Evolutionary conservation across 1,284 basidiomycete species (phyloP), one percentile per base, ranked within the genome.

Genomic region (Apiotrichum montevideense): DNA sequence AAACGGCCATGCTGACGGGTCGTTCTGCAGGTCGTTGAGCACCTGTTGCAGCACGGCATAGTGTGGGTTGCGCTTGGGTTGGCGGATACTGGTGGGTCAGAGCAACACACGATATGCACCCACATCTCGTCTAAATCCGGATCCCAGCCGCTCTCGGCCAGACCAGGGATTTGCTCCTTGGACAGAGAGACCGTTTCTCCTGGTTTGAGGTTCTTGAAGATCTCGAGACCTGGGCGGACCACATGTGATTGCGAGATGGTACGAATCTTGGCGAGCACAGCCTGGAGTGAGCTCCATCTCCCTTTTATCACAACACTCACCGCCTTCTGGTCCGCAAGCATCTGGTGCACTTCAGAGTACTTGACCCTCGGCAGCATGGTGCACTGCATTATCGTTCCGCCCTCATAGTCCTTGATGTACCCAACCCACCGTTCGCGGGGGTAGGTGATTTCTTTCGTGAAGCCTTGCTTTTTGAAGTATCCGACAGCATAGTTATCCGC

Each of bases 321-420:
- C 64, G 94, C 90, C 69, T 91, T 88, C 75, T 98, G 96, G 63
- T 81, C 80, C 2, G 85, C 81, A 49, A 98, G 80, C 67, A 90
- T 85, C 56, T 85, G 85, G 51, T 84, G 82, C 57, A 91, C 91
- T 65, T 89, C 82, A 61, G 96, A 80, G 69, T 98, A 98, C 70
- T 92, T 85, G 62, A 98, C 85, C 67, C 90, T 88, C 32, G 84
- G 86, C 21, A 98, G 78, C 89, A 98, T 89, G 4, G 87, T 88
- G 71, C 96, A 98, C 76, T 96, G 93, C 95, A 98, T 98, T 78
- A 98, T 90, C 46, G 96, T 99, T n/a, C 93, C 95, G 48, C 96
- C 96, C 74, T 99, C 96, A 76, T 99, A 99, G 74, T 99, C 96
- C 76, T 98, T 99, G 84, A 99, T 98, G 75, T 99, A 98, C 1